These are phyloP conservation scores for Asterella californica DNA, from an alignment of 225 moss, liverwort and hornwort species.

Conservation along the genomic window DNA sequence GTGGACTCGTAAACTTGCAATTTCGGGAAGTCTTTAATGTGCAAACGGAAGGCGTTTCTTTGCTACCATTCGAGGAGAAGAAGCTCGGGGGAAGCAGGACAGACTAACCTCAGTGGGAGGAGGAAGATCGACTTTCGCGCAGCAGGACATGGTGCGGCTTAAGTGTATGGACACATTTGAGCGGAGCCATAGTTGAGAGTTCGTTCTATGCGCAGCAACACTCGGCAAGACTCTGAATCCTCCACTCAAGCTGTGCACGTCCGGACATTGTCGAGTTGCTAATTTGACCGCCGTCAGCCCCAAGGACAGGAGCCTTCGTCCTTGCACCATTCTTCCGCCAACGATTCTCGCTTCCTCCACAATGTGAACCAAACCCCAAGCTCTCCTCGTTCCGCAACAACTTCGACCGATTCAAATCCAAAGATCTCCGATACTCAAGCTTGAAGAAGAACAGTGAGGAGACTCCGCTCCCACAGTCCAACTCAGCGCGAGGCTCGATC, in stretches of 20 bases:
- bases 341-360: background rate
- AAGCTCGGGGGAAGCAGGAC: background rate
- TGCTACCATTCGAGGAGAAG: background rate
- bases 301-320: background rate
- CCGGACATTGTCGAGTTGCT: background rate
- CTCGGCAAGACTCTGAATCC: background rate
- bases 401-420: background rate
- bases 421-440: background rate
- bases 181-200: conserved; percentile 3
- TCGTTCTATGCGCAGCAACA: background rate
- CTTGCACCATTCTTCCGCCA: background rate
- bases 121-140: conserved; percentile 74
- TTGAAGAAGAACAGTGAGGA: background rate
- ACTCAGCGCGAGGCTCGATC: background rate
- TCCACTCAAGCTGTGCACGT: background rate
- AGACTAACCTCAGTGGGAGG: conserved; percentile 67
- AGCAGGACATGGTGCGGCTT: conserved; percentile 66
- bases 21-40: background rate
- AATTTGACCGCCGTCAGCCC: background rate
- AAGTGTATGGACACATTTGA: conserved; percentile 37
- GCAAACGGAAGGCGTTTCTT: background rate
- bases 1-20: background rate
- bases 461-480: background rate
- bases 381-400: background rate
- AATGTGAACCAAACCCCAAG: background rate